Evolutionary conservation across 148 eudicot genomes (phyloP).

Genomic region (Rhododendron ferrugineum): DNA sequence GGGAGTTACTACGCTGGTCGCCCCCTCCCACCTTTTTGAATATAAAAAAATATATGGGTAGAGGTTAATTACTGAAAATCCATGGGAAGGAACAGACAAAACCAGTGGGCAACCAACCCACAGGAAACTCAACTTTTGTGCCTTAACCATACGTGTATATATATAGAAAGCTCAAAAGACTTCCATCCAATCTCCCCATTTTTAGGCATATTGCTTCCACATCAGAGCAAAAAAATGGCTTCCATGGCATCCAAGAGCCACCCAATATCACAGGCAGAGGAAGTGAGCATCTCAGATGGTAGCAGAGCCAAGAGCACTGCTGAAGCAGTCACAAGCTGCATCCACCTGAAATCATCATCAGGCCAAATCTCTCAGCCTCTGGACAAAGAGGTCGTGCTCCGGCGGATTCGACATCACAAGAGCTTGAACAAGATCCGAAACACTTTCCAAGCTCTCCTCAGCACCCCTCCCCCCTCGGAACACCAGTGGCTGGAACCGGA

Average conservation of each 20-base stretch:
- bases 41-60: too few species aligned
- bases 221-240: constrained; percentile 16
- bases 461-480: neutral
- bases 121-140: neutral
- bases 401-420: constrained; percentile 35
- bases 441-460: constrained; percentile 22
- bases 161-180: neutral
- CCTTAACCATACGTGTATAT: too few species aligned
- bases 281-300: neutral
- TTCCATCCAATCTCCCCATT: neutral
- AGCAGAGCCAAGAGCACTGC: constrained; percentile 7
- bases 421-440: constrained; percentile 27
- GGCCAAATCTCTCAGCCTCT: constrained; percentile 19
- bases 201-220: neutral
- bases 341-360: constrained; percentile 27
- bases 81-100: neutral
- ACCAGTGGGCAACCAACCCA: neutral
- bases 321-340: constrained; percentile 19
- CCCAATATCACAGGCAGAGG: constrained; percentile 1
- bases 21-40: too few species aligned
- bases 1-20: too few species aligned
- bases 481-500: constrained; percentile 15
- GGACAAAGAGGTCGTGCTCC: constrained; percentile 31
- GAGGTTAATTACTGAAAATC: neutral
- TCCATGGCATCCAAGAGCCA: constrained; percentile 20